Conservation (phyloP, 2,329 filamentous ascomycete genomes). For the Endothia cerciana region DNA sequence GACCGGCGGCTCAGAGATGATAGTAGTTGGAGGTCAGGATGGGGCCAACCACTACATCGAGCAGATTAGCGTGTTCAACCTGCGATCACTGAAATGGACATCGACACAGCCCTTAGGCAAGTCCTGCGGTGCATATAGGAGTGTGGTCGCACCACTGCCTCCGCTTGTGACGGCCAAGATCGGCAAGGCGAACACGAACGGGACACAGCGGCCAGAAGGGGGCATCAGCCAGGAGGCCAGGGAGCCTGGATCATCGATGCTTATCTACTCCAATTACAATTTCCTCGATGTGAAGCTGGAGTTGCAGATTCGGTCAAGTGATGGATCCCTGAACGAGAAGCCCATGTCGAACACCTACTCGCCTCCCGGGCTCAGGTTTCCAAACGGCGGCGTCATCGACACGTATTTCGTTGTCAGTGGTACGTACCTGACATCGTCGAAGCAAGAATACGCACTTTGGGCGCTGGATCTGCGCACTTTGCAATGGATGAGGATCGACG, state of each 20-base stretch:
- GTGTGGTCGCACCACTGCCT: slow-evolving; percentile 85
- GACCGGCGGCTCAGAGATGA: slow-evolving; percentile 91
- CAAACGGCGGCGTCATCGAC: slow-evolving; percentile 93
- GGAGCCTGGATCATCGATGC: slow-evolving; percentile 73
- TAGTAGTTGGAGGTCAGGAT: slow-evolving; percentile 95
- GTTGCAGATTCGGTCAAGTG: slow-evolving; percentile 82
- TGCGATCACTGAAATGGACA: slow-evolving; percentile 94
- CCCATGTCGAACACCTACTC: slow-evolving; percentile 86
- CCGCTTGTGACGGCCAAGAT: slow-evolving; percentile 68
- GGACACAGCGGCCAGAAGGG: slow-evolving; percentile 47
- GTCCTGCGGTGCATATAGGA: slow-evolving; percentile 94
- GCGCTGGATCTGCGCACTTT: slow-evolving; percentile 85
- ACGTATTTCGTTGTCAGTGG: slow-evolving; percentile 97
- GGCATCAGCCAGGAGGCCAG: slow-evolving; percentile 58
- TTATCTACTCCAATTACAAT: slow-evolving; percentile 99
- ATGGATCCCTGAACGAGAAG: slow-evolving; percentile 83
- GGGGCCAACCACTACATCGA: slow-evolving; percentile 99
- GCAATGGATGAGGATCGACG: slow-evolving; percentile 95
- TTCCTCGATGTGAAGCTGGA: slow-evolving; percentile 97
- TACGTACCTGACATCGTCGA: slow-evolving; percentile 95
- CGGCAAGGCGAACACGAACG: slow-evolving; percentile 59
- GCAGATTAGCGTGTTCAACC: slow-evolving; percentile 97
- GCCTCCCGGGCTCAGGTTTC: slow-evolving; percentile 90
- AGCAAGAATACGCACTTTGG: slow-evolving; percentile 98
- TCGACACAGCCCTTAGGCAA: slow-evolving; percentile 84